phyloP scores from a whole-genome alignment of 208 protist species.

The Herpetomonas tarakana region DNA sequence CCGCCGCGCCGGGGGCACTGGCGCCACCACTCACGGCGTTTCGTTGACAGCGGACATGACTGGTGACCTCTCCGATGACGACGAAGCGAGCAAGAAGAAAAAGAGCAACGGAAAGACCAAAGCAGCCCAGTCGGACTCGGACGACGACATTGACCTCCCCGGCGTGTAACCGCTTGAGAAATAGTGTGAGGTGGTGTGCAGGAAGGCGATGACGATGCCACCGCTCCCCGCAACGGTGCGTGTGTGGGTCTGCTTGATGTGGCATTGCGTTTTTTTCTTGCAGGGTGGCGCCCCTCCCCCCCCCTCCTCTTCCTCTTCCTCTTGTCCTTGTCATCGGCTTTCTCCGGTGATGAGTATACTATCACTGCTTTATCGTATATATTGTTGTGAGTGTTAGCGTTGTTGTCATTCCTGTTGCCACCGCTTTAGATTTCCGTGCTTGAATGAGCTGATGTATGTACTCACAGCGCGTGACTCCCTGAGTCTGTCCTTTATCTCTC shows the following conservation, averaged over 20 bases:
- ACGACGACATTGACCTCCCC: conserved; percentile 79
- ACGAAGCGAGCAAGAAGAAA: conserved; percentile 18
- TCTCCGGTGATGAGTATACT: not conserved
- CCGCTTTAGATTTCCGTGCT: too few species aligned
- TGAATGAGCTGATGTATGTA: too few species aligned
- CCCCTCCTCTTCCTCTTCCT: conserved; percentile 8
- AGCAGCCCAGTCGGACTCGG: conserved; percentile 29
- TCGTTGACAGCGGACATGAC: conserved; percentile 14
- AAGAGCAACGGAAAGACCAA: conserved; percentile 25
- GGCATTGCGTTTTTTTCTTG: conserved; percentile 7
- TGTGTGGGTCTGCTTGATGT: not conserved
- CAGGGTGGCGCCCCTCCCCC: conserved; percentile 9
- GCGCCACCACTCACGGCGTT: conserved; percentile 8
- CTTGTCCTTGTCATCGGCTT: conserved; percentile 6
- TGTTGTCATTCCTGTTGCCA: too few species aligned
- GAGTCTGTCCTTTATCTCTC: not conserved
- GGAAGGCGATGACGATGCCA: too few species aligned
- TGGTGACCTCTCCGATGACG: conserved; percentile 32
- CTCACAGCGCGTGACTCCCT: too few species aligned
- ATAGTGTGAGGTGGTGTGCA: too few species aligned
- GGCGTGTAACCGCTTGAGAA: conserved; percentile 40
- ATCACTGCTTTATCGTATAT: too few species aligned
- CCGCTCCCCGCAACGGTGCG: too few species aligned
- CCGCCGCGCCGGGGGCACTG: conserved; percentile 20
- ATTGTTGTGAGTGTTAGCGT: too few species aligned